Evolutionary conservation across 164 flowering plant species (phyloP), one percentile per base, ranked within the genome.

Genomic region (Tetrastigma voinierianum): DNA sequence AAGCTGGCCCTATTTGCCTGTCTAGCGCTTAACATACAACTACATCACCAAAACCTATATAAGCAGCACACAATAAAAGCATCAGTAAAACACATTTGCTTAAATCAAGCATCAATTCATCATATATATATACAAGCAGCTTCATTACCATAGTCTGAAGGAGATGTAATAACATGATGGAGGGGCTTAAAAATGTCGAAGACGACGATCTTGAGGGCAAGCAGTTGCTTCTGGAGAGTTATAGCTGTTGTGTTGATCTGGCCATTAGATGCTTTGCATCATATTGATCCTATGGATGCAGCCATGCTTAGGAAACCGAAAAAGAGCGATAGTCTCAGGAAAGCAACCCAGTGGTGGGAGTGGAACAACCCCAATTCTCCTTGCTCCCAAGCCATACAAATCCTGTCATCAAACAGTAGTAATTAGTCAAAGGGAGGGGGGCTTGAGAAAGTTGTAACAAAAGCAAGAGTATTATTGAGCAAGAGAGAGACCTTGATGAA

Each of bases 1-100:
- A 40, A 12, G 93, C 86, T 2, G 94, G 87, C 80, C 99, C 98
- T 2, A 94, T 92, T 96, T 97, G 65, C 99, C 97, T 2, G 96
- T 92, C 46, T 96, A 96, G 65, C 98, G 90, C n/a, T n/a, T n/a
- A n/a, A n/a, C n/a, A n/a, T n/a, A n/a, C n/a, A n/a, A n/a, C n/a
- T n/a, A n/a, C n/a, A n/a, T n/a, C n/a, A 1, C 63, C 62, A 53
- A 95, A 95, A 18, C 98, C 98, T 91, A 59, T 17, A 66, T 4
- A 69, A 55, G n/a, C n/a, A n/a, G n/a, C n/a, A 53, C 10, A 13
- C 6, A 14, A 57, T 1, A 17, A 48, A 18, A 9, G 1, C 1
- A 25, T n/a, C 5, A 45, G 7, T 32, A 23, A 32, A 32, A 15
- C n/a, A 4, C 9, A 9, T n/a, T n/a, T 15, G 9, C 13, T 16